phyloP scores from a whole-genome alignment of 768 basidiomycete species.

The Russula earlei region DNA sequence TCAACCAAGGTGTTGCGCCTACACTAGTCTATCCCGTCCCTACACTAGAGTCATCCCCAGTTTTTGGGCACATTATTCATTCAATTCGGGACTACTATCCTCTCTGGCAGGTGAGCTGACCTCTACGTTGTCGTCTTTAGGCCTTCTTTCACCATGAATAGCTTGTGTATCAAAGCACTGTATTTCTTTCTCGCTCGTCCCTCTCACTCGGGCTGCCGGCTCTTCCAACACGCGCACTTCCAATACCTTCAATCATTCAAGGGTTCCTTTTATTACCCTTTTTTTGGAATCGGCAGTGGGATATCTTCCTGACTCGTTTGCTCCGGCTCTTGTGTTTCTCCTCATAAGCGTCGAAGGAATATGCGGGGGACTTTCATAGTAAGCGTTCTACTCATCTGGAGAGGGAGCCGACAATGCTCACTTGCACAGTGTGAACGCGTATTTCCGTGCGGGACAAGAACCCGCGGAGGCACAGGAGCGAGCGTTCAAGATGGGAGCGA shows the following conservation, averaged over 20 bases:
- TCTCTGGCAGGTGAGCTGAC: conserved; percentile 69
- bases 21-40: conserved; percentile 87
- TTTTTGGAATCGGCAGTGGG: conserved; percentile 61
- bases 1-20: conserved; percentile 86
- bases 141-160: conserved; percentile 23
- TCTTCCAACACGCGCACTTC: conserved; percentile 56
- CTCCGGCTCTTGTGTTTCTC: conserved; percentile 55
- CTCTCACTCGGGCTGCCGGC: conserved; percentile 80
- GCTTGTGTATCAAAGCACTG: conserved; percentile 84
- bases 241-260: conserved; percentile 72
- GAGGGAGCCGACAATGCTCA: not conserved
- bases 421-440: conserved; percentile 65
- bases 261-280: conserved; percentile 50
- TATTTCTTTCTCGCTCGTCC: conserved; percentile 88
- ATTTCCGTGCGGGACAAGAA: conserved; percentile 75
- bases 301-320: conserved; percentile 40
- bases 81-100: conserved; percentile 90
- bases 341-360: conserved; percentile 85
- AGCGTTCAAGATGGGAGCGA: conserved; percentile 85
- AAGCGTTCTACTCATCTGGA: conserved; percentile 27
- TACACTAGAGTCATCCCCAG: conserved; percentile 41
- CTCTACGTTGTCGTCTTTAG: conserved; percentile 2
- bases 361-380: conserved; percentile 91
- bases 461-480: conserved; percentile 53
- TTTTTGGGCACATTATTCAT: conserved; percentile 72